Evolutionary conservation across 1,139 yeast species (phyloP).

Genomic region (Blastobotrys capitulatus): DNA sequence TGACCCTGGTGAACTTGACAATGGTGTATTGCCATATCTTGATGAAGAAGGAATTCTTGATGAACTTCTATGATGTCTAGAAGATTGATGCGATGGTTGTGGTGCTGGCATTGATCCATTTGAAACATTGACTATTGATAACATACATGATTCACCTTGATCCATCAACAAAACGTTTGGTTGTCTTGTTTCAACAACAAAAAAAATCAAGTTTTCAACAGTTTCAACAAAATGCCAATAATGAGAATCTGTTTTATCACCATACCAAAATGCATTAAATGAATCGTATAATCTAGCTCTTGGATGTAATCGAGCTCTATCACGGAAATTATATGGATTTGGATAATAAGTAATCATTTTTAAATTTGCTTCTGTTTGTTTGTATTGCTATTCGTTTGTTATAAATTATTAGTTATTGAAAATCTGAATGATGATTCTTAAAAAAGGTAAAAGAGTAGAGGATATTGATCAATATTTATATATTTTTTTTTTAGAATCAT

Average conservation of each 20-base stretch:
- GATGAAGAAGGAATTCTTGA: not conserved
- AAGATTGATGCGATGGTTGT: not conserved
- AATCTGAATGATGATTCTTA: too few species aligned
- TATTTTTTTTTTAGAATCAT: too few species aligned
- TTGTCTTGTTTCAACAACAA: not conserved
- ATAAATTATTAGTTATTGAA: not conserved
- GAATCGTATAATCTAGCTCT: not conserved
- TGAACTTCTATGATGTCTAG: not conserved
- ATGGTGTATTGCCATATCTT: not conserved
- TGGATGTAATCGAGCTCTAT: not conserved
- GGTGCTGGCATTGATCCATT: not conserved
- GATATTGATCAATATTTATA: too few species aligned
- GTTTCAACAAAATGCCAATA: not conserved
- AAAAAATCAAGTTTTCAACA: not conserved
- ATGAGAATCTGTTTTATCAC: not conserved
- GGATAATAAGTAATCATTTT: constrained; percentile 2
- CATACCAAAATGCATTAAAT: not conserved
- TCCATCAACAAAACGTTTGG: not conserved
- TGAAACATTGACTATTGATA: constrained; percentile 1
- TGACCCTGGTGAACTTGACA: not conserved
- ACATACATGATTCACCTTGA: not conserved
- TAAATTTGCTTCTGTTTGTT: not conserved
- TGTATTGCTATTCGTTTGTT: not conserved
- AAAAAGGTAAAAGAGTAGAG: too few species aligned
- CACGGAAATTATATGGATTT: not conserved